Conservation (phyloP, 805 yeast species). For the Scheffersomyces lignosus region DNA sequence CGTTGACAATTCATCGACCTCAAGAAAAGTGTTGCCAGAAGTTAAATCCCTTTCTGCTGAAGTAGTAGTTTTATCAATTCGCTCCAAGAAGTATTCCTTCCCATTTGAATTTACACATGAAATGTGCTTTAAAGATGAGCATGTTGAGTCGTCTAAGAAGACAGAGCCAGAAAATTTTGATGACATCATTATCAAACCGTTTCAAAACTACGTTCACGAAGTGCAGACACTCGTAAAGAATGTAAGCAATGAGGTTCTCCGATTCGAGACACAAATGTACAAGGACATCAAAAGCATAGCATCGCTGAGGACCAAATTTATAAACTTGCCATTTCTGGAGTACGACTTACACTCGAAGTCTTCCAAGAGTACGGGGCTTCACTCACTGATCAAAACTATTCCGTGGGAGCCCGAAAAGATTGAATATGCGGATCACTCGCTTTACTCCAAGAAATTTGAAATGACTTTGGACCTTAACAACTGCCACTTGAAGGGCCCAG, state of each 20-base stretch:
- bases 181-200: conserved; percentile 31
- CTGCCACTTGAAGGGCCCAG: conserved; percentile 29
- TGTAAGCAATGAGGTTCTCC: conserved; percentile 33
- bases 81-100: conserved; percentile 33
- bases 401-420: conserved; percentile 28
- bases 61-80: conserved; percentile 34
- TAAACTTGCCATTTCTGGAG: conserved; percentile 26
- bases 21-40: conserved; percentile 28
- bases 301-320: conserved; percentile 32
- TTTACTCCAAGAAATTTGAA: conserved; percentile 30
- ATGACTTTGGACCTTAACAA: conserved; percentile 27
- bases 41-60: conserved; percentile 34
- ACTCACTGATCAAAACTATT: conserved; percentile 20
- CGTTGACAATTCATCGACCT: conserved; percentile 6
- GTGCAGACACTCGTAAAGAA: conserved; percentile 29
- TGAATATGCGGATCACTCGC: conserved; percentile 10
- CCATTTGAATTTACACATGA: conserved; percentile 44
- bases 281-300: conserved; percentile 38
- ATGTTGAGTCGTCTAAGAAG: conserved; percentile 23
- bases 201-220: conserved; percentile 25
- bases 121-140: conserved; percentile 36
- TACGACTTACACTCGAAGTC: conserved; percentile 12
- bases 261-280: conserved; percentile 36
- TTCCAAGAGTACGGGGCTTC: conserved; percentile 18
- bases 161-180: conserved; percentile 31